phyloP scores from a whole-genome alignment of 192 early-diverging fungal genomes.

The Backusella psychrophila region DNA sequence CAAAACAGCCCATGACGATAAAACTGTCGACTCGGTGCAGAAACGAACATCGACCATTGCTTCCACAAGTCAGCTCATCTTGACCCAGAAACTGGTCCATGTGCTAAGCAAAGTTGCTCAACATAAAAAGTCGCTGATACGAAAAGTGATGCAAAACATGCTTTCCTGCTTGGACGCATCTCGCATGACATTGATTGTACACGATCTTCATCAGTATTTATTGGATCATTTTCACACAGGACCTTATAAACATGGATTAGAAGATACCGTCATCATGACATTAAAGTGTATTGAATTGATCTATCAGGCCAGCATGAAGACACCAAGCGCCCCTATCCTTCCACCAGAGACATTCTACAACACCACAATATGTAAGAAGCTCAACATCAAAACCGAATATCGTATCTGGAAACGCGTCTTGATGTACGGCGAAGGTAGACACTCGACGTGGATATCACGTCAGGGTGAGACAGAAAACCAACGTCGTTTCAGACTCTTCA shows the following conservation, averaged over 20 bases:
- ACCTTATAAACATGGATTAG: conserved; percentile 31
- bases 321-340: not conserved
- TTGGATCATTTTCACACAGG: conserved; percentile 35
- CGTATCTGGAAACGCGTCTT: conserved; percentile 62
- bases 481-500: conserved; percentile 14
- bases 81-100: conserved; percentile 10
- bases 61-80: conserved; percentile 3
- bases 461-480: conserved; percentile 3
- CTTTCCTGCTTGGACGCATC: not conserved
- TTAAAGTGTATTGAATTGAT: conserved; percentile 20
- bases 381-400: conserved; percentile 83
- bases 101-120: conserved; percentile 9
- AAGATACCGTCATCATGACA: conserved; percentile 27
- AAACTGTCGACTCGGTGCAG: not conserved
- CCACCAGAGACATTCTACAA: conserved; percentile 20
- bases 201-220: conserved; percentile 25
- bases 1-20: not conserved
- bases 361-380: conserved; percentile 21
- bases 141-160: not conserved
- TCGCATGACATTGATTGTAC: conserved; percentile 4
- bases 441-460: conserved; percentile 5
- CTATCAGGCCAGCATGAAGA: conserved; percentile 12
- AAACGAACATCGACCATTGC: not conserved
- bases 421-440: conserved; percentile 34
- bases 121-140: not conserved